phyloP scores from a whole-genome alignment of 1,284 basidiomycete genomes.

The Stygiomarasmius scandens region DNA sequence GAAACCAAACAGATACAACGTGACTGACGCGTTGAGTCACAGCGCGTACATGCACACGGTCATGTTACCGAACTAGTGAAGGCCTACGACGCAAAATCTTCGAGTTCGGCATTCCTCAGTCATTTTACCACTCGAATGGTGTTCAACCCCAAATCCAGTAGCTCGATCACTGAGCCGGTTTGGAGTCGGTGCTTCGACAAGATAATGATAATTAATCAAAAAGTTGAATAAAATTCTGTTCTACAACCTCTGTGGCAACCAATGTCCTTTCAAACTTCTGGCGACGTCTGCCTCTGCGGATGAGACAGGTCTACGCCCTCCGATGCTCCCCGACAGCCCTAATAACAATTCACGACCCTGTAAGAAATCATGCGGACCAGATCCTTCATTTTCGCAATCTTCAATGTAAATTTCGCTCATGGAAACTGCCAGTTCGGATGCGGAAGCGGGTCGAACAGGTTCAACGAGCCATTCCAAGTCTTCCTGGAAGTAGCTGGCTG shows the following conservation, averaged over 20 bases:
- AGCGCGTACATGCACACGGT: no score
- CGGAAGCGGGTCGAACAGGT: no score
- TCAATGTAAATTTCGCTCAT: slow-evolving; percentile 4
- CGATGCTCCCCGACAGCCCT: slow-evolving; percentile 21
- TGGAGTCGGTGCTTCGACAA: no score
- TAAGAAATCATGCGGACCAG: slow-evolving; percentile 29
- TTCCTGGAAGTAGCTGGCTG: no score
- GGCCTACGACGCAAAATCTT: no score
- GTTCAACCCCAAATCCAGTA: no score
- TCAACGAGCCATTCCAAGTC: neutral
- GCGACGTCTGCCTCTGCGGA: slow-evolving; percentile 60
- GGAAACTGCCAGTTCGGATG: neutral
- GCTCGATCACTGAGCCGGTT: no score
- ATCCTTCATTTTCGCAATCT: slow-evolving; percentile 11
- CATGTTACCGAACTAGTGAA: no score
- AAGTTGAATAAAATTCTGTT: neutral
- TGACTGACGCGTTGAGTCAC: neutral
- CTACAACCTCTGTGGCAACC: slow-evolving; percentile 59
- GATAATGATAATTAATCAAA: no score
- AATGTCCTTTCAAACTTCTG: slow-evolving; percentile 55
- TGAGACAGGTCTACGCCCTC: slow-evolving; percentile 8
- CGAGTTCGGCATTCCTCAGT: no score
- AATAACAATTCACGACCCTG: slow-evolving; percentile 50
- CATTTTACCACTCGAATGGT: no score
- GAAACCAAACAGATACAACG: neutral